These are phyloP conservation scores for Wallacemonas sp. DNA, from an alignment of 208 protist genomes.

Conservation along the genomic window DNA sequence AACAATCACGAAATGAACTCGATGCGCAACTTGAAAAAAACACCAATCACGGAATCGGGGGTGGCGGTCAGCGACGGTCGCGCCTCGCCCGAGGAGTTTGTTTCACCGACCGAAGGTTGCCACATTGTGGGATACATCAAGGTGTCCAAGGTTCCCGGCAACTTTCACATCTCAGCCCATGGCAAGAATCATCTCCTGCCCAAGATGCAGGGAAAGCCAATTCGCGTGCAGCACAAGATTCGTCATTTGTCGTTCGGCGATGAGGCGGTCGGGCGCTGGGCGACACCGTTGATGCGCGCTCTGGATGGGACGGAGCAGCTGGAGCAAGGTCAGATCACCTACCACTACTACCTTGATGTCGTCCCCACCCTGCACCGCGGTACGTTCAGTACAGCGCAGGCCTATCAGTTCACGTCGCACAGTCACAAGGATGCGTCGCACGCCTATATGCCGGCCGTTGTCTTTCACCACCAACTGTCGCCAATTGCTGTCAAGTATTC, in stretches of 20 bases:
- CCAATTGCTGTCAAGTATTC: constrained; percentile 88
- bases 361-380: constrained; percentile 50
- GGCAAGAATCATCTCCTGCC: constrained; percentile 23
- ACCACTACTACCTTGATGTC: constrained; percentile 53
- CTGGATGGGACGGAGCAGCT: constrained; percentile 25
- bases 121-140: constrained; percentile 35
- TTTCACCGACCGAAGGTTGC: constrained; percentile 37
- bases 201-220: neutral
- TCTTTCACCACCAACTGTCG: constrained; percentile 92
- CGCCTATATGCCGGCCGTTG: constrained; percentile 50
- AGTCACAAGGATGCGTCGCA: constrained; percentile 10
- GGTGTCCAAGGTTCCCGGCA: constrained; percentile 52
- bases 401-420: constrained; percentile 49
- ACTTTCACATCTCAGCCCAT: constrained; percentile 57
- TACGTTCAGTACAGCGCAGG: constrained; percentile 23
- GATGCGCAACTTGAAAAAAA: constrained; percentile 34
- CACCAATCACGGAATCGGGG: constrained; percentile 23
- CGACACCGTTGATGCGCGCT: constrained; percentile 19
- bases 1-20: constrained; percentile 45
- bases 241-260: constrained; percentile 39
- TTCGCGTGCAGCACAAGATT: constrained; percentile 33
- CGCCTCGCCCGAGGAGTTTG: constrained; percentile 10
- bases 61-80: constrained; percentile 17
- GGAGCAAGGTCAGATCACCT: constrained; percentile 14
- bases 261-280: neutral